These are phyloP conservation scores for Wickerhamomyces sp. DNA, from an alignment of 1,139 yeast genomes.

Conservation along the genomic window DNA sequence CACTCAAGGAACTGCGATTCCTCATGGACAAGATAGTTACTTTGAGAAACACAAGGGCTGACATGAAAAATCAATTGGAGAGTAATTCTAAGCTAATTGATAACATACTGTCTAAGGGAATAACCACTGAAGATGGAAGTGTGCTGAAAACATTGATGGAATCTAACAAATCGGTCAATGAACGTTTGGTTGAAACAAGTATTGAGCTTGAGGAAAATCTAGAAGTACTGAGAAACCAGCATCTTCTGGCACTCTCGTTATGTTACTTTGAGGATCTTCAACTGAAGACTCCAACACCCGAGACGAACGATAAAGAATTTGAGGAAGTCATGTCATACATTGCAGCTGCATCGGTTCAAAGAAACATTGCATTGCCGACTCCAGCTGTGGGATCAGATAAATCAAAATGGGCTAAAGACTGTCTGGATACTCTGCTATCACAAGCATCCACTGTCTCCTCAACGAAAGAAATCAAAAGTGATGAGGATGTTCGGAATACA, in stretches of 20 bases:
- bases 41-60: constrained; percentile 9
- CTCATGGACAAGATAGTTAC: constrained; percentile 5
- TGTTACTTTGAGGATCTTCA: constrained; percentile 18
- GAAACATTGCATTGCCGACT: constrained; percentile 42
- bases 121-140: constrained; percentile 3
- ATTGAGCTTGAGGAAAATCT: constrained; percentile 6
- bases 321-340: constrained; percentile 50
- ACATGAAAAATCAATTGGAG: constrained; percentile 12
- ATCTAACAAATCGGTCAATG: constrained; percentile 11
- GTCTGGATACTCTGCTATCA: constrained; percentile 39
- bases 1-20: constrained; percentile 9
- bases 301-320: constrained; percentile 15
- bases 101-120: constrained; percentile 1
- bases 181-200: constrained; percentile 6
- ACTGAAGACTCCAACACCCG: not conserved
- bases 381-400: constrained; percentile 35
- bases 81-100: constrained; percentile 10
- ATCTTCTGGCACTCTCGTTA: constrained; percentile 14
- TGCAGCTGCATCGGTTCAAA: constrained; percentile 50
- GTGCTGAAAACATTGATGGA: constrained; percentile 7
- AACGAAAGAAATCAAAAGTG: not conserved
- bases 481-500: constrained; percentile 6
- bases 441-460: constrained; percentile 3
- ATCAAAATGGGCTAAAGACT: constrained; percentile 48
- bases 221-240: constrained; percentile 11